Evolutionary conservation across 768 basidiomycete species (phyloP).

Genomic region (Agaricus bisporus): DNA sequence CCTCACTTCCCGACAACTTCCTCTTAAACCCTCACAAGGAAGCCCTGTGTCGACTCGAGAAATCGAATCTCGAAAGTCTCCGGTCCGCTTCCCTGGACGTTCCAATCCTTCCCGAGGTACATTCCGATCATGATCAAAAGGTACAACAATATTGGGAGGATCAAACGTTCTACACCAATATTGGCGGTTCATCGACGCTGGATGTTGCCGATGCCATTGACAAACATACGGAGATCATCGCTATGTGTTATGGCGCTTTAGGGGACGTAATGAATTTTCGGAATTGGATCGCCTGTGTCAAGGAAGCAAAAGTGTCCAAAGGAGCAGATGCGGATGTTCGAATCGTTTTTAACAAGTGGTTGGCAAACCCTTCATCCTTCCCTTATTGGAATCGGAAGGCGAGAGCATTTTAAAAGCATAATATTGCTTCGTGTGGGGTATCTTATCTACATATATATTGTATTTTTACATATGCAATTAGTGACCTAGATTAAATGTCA

Average conservation of each 20-base stretch:
- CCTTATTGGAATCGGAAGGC: conserved; percentile 31
- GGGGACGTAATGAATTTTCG: conserved; percentile 28
- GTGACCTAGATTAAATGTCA: neutral
- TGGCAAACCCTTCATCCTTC: conserved; percentile 27
- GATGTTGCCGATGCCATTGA: neutral
- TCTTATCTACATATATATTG: neutral
- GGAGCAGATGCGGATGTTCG: conserved; percentile 15
- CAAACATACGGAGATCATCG: conserved; percentile 30
- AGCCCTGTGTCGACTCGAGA: conserved; percentile 33
- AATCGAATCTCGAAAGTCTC: conserved; percentile 33
- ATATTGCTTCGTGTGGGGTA: neutral
- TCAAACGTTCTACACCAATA: neutral
- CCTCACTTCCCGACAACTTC: conserved; percentile 31
- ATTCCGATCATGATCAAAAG: neutral
- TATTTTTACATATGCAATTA: neutral
- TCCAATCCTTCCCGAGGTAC: neutral
- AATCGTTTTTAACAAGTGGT: conserved; percentile 27
- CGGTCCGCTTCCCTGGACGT: neutral
- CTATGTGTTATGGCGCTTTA: conserved; percentile 36
- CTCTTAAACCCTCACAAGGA: conserved; percentile 32
- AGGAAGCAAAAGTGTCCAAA: conserved; percentile 17
- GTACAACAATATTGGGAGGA: neutral
- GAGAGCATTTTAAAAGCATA: neutral
- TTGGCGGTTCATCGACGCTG: neutral
- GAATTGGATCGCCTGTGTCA: conserved; percentile 25